Evolutionary conservation across 2,329 filamentous ascomycete species (phyloP).

Genomic region (Nigrospora oryzae): DNA sequence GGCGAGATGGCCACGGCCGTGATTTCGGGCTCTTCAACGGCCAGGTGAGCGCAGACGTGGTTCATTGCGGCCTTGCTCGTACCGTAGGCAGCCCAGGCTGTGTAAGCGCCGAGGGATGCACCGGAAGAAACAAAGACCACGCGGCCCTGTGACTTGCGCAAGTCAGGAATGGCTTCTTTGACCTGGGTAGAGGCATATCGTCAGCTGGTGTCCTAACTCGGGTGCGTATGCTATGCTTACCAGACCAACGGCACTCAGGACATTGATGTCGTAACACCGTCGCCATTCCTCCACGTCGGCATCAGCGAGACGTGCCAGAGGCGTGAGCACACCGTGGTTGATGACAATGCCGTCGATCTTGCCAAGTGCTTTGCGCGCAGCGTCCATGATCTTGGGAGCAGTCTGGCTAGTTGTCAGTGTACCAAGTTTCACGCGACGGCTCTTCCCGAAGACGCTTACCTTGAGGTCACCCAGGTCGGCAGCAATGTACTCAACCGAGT

Average conservation of each 20-base stretch:
- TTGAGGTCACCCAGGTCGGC: slow-evolving; percentile 46
- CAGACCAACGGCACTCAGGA: slow-evolving; percentile 74
- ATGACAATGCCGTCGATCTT: slow-evolving; percentile 73
- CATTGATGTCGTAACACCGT: slow-evolving; percentile 69
- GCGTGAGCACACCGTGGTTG: slow-evolving; percentile 79
- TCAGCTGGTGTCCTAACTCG: neutral
- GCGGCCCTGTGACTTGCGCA: slow-evolving; percentile 60
- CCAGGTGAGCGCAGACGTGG: slow-evolving; percentile 65
- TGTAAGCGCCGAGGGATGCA: slow-evolving; percentile 57
- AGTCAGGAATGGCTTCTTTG: slow-evolving; percentile 59
- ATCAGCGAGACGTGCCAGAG: slow-evolving; percentile 63
- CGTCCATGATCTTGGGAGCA: slow-evolving; percentile 52
- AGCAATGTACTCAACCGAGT: slow-evolving; percentile 45
- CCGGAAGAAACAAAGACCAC: slow-evolving; percentile 77
- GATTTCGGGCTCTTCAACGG: slow-evolving; percentile 68
- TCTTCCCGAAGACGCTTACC: slow-evolving; percentile 21
- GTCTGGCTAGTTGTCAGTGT: slow-evolving; percentile 27
- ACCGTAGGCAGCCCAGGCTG: slow-evolving; percentile 73
- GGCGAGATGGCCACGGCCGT: slow-evolving; percentile 66
- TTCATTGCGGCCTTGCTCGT: slow-evolving; percentile 78
- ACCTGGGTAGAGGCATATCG: slow-evolving; percentile 39
- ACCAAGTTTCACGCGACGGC: too few species aligned
- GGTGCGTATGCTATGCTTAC: slow-evolving; percentile 35
- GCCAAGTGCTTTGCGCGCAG: slow-evolving; percentile 60
- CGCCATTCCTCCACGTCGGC: slow-evolving; percentile 68